Conservation (phyloP, 331 rosid genomes). For the Telfairia occidentalis region DNA sequence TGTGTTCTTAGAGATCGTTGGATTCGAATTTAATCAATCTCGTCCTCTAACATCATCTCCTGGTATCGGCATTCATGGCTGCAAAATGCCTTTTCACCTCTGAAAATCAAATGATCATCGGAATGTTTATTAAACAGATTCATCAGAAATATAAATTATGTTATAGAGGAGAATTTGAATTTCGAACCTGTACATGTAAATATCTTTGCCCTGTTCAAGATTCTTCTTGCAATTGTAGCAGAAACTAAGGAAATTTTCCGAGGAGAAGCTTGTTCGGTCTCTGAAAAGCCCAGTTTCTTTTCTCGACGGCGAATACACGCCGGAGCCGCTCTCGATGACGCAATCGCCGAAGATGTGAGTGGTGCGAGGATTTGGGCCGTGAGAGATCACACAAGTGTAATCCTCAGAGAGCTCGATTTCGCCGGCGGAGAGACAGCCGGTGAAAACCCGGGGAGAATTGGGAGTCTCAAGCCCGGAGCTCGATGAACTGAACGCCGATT, state of each 20-base stretch:
- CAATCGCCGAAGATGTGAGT: conserved; percentile 66
- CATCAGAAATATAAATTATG: too few species aligned
- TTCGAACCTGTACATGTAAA: conserved; percentile 82
- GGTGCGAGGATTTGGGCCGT: conserved; percentile 71
- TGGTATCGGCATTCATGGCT: conserved; percentile 72
- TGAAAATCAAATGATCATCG: conserved; percentile 24
- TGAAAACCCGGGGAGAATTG: conserved; percentile 24
- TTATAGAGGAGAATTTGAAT: conserved; percentile 4
- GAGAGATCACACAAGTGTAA: conserved; percentile 68
- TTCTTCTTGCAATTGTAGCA: conserved; percentile 68
- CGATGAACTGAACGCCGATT: conserved; percentile 20
- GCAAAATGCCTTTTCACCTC: conserved; percentile 94
- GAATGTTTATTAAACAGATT: too few species aligned
- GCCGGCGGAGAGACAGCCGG: conserved; percentile 40
- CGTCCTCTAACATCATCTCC: conserved; percentile 62
- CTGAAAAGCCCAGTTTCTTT: conserved; percentile 12
- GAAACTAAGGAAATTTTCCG: conserved; percentile 50
- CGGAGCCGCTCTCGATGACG: conserved; percentile 47
- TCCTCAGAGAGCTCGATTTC: conserved; percentile 88
- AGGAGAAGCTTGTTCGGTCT: conserved; percentile 21
- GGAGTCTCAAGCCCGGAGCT: conserved; percentile 15
- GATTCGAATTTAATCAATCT: too few species aligned
- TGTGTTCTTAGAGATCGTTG: too few species aligned
- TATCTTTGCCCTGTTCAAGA: conserved; percentile 65
- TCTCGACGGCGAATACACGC: conserved; percentile 24